Evolutionary conservation across 768 basidiomycete genomes (phyloP).

Genomic region (Mycena crocata): DNA sequence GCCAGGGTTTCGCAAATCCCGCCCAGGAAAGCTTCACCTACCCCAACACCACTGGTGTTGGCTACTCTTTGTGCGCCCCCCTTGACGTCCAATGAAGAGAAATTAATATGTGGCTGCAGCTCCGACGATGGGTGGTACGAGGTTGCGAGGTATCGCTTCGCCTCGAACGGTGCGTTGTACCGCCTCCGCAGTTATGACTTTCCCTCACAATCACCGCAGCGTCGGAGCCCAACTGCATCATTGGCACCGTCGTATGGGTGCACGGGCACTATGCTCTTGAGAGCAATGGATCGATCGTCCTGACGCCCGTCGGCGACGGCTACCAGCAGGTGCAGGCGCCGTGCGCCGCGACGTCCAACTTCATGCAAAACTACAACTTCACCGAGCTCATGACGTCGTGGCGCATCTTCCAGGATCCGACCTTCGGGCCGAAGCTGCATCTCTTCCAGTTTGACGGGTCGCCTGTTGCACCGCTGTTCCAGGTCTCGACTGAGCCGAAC

Average conservation of each 20-base stretch:
- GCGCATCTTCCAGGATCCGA: conserved; percentile 79
- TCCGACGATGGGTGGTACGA: conserved; percentile 85
- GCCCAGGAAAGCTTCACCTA: conserved; percentile 85
- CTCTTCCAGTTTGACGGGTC: conserved; percentile 83
- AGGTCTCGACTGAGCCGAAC: conserved; percentile 75
- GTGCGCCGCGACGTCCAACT: conserved; percentile 89
- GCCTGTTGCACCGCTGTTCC: conserved; percentile 79
- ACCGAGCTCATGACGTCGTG: conserved; percentile 75
- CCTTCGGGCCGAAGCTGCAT: conserved; percentile 74
- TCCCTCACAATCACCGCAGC: conserved; percentile 56
- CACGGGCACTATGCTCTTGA: conserved; percentile 83
- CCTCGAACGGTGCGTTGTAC: conserved; percentile 75
- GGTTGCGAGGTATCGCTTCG: conserved; percentile 90
- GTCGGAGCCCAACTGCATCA: conserved; percentile 88
- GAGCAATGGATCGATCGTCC: conserved; percentile 82
- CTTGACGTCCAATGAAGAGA: not conserved
- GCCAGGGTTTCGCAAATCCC: conserved; percentile 87
- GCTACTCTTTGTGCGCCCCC: conserved; percentile 87
- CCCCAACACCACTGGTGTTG: conserved; percentile 87
- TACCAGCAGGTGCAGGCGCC: conserved; percentile 96
- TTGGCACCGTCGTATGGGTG: conserved; percentile 88
- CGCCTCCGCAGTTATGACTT: conserved; percentile 2
- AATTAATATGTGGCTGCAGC: conserved; percentile 50
- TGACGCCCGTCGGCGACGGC: conserved; percentile 86
- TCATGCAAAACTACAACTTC: conserved; percentile 85